phyloP scores from a whole-genome alignment of 108 stramenopile species.

The Discostella pseudostelligera region DNA sequence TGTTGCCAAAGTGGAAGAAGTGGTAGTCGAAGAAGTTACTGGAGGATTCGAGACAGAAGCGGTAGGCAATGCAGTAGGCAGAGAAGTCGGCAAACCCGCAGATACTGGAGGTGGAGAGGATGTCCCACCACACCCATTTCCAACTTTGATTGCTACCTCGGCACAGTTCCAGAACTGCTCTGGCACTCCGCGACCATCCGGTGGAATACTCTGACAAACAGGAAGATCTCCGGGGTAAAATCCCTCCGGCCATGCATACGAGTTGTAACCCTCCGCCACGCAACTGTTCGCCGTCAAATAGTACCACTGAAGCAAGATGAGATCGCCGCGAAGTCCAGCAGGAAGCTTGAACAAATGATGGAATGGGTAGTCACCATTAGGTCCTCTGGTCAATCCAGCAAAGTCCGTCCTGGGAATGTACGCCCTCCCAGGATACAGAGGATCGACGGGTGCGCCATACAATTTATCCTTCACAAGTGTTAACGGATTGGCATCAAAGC shows the following conservation, averaged over 20 bases:
- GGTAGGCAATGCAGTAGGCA: background rate
- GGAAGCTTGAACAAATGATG: constrained; percentile 25
- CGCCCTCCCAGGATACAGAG: constrained; percentile 52
- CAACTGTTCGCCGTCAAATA: constrained; percentile 73
- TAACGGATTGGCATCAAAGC: constrained; percentile 52
- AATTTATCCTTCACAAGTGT: constrained; percentile 54
- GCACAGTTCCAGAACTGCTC: constrained; percentile 44
- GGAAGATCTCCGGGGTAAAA: constrained; percentile 24
- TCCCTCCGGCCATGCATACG: constrained; percentile 31
- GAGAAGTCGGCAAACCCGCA: background rate
- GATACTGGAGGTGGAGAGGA: background rate
- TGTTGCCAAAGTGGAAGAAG: constrained; percentile 13
- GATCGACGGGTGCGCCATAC: constrained; percentile 47
- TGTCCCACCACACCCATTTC: constrained; percentile 13
- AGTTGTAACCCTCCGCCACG: constrained; percentile 33
- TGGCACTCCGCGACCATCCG: background rate
- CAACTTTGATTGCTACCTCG: constrained; percentile 28
- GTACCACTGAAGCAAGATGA: constrained; percentile 69
- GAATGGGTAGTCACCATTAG: constrained; percentile 10
- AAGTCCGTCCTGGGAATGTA: constrained; percentile 50
- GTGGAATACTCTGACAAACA: constrained; percentile 6
- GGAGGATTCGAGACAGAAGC: background rate
- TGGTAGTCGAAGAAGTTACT: constrained; percentile 11
- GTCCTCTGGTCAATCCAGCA: constrained; percentile 16
- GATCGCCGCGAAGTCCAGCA: constrained; percentile 22